A percentile compares a stretch with the other conserved stretches of the same genome.
Evolutionary conservation across 1,284 basidiomycete genomes (phyloP).

Genomic region (Cryptococcus sp.): DNA sequence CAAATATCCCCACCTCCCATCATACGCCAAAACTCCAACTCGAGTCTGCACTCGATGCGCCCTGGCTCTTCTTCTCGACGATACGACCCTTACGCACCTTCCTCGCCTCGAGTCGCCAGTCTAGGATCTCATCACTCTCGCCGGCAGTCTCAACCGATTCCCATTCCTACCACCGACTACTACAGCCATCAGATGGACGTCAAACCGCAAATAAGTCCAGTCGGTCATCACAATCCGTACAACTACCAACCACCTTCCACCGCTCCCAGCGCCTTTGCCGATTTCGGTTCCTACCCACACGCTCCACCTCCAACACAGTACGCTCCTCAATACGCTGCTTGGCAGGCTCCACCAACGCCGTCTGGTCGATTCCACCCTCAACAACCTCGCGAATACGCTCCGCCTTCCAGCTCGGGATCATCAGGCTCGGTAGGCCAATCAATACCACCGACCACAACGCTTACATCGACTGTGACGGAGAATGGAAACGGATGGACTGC

Average conservation of each 20-base stretch:
- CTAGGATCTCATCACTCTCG: neutral
- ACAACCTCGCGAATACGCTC: neutral
- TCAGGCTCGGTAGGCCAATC: no score
- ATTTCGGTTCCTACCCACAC: neutral
- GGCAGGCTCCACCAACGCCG: neutral
- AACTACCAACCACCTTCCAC: conserved; percentile 7
- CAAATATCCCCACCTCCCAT: conserved; percentile 1
- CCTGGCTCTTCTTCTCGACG: conserved; percentile 3
- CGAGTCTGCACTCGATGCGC: conserved; percentile 4
- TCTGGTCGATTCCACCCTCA: neutral
- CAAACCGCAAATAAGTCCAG: neutral
- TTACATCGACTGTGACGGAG: no score
- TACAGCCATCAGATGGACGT: neutral
- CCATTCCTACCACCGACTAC: neutral
- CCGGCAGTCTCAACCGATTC: conserved; percentile 5
- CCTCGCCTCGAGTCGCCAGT: neutral
- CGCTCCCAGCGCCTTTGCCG: conserved; percentile 4
- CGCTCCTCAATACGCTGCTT: conserved; percentile 1
- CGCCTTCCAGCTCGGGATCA: neutral
- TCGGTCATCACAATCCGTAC: neutral
- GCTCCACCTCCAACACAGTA: neutral
- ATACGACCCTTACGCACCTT: conserved; percentile 4
- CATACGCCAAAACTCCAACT: conserved; percentile 3
- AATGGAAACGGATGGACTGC: no score
- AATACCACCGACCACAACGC: no score